Evolutionary conservation across 306 rosid species (phyloP), one percentile per base, ranked within the genome.

Genomic region (Trifolium pratense): DNA sequence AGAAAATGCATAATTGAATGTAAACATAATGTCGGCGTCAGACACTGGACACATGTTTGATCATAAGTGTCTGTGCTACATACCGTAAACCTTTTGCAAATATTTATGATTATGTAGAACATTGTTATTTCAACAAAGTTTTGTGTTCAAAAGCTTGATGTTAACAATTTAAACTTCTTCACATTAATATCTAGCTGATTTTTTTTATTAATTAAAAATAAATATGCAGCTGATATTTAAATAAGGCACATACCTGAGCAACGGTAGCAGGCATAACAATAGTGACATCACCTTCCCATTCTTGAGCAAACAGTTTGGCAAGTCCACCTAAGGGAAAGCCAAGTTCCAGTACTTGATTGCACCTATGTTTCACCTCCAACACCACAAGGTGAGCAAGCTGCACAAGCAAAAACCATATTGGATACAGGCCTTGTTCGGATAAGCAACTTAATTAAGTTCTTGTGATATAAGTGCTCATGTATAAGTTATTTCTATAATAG

Each of bases 201-300:
- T 26, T 39, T 25, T 25, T 16, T n/a, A 6, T 14, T 1, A 18
- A 39, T 15, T 63, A 34, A 43, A 66, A 31, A 45, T 25, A 66
- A 66, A 66, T 43, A 25, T 16, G 18, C 15, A 66, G 57, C 39
- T 43, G 57, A 43, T 66, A 23, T n/a, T 43, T 43, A 20, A 43
- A 66, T 53, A 49, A 20, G 45, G 46, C 42, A n/a, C 16, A 52
- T 77, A 94, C 97, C 97, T 91, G 99, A 79, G 97, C 89, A 77
- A 94, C 95, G 20, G 99, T 91, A 45, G 99, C 99, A 7, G 97
- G 99, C 95, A 94, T 94, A 48, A 94, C 99, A 67, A 94, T 85
- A 11, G 99, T 94, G 48, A 94, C 91, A 29, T 94, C 96, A 53
- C 99, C 99, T 84, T 94, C 99, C 99, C 99, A 94, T 29, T 94